phyloP scores from a whole-genome alignment of 176 grass and related monocot species.

The Coix lacrymajobi region DNA sequence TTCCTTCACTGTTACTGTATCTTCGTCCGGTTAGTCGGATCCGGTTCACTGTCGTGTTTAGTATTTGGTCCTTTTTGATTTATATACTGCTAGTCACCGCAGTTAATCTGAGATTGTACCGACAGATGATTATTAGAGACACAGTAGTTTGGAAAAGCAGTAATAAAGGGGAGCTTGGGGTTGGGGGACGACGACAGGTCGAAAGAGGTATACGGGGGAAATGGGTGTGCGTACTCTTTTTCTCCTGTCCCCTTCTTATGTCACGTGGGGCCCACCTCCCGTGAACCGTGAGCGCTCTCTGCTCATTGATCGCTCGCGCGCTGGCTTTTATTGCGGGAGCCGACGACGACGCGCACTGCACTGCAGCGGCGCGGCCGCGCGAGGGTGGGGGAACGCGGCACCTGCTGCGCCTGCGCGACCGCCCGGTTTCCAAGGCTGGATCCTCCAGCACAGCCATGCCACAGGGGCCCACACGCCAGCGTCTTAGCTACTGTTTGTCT shows the following conservation, averaged over 20 bases:
- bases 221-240: not conserved
- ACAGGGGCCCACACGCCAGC: not conserved
- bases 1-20: no score
- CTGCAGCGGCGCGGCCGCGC: no score
- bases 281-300: not conserved
- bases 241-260: not conserved
- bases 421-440: no score
- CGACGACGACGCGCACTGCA: no score
- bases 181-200: no score
- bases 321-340: no score
- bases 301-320: no score
- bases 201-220: no score
- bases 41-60: not conserved
- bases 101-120: not conserved
- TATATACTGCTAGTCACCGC: not conserved
- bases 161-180: not conserved
- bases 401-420: no score
- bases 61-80: no score
- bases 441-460: no score
- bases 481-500: not conserved
- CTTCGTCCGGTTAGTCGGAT: not conserved
- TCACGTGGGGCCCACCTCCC: conserved; percentile 24
- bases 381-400: no score
- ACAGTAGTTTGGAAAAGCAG: not conserved
- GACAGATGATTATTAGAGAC: not conserved